phyloP scores from a whole-genome alignment of 441 rosid genomes.

The Gossypium lobatum region DNA sequence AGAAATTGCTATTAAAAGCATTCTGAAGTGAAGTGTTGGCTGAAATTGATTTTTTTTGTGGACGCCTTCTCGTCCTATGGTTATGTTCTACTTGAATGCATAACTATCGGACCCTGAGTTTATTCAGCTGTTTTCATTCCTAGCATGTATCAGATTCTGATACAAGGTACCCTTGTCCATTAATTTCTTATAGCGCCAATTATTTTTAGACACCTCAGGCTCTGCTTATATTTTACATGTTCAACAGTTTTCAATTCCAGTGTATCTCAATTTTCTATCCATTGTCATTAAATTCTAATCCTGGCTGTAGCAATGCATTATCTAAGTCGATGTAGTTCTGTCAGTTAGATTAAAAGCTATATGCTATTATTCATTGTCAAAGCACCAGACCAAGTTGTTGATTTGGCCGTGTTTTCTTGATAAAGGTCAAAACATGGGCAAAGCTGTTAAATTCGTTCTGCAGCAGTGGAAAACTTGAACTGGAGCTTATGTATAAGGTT shows the following conservation, averaged over 20 bases:
- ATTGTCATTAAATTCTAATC: neutral
- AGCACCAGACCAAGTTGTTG: neutral
- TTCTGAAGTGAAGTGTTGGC: neutral
- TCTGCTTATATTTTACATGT: neutral
- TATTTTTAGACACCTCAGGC: neutral
- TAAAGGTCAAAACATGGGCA: constrained; percentile 91
- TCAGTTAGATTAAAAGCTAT: neutral
- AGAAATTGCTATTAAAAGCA: neutral
- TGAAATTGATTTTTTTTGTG: neutral
- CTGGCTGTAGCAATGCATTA: neutral
- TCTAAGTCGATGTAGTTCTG: neutral
- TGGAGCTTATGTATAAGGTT: constrained; percentile 89
- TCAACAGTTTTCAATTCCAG: neutral
- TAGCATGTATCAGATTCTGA: neutral
- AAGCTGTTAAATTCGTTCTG: constrained; percentile 68
- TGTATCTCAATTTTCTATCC: neutral
- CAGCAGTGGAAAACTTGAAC: constrained; percentile 78
- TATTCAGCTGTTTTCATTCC: neutral
- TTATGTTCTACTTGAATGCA: neutral
- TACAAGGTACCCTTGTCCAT: neutral
- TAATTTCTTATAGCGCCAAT: neutral
- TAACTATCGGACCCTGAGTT: neutral
- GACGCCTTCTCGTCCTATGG: neutral
- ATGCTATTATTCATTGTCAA: neutral
- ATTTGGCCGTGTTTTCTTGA: neutral